These are phyloP conservation scores for Aspergillus mulundensis DNA, from an alignment of 495 filamentous ascomycete genomes.

Conservation along the genomic window DNA sequence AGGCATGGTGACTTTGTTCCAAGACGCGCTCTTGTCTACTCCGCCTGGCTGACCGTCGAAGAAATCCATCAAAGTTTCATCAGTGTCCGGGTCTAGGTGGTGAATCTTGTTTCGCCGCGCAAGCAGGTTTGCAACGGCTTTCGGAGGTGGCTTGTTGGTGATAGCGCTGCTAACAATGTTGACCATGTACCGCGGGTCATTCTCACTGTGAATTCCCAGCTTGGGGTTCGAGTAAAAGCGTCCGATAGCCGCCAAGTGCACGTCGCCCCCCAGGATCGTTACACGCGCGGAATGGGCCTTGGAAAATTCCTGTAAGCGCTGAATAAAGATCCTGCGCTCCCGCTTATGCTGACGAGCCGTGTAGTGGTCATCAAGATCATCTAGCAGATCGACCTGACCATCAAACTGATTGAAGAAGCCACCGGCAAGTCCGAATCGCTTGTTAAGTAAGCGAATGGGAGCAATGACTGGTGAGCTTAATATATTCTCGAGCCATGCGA, in stretches of 20 bases:
- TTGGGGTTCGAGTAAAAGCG: constrained; percentile 70
- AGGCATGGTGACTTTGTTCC: constrained; percentile 87
- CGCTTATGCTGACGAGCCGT: constrained; percentile 87
- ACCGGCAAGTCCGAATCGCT: constrained; percentile 81
- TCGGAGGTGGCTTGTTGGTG: constrained; percentile 90
- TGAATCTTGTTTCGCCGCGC: constrained; percentile 87
- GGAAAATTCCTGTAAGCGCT: constrained; percentile 69
- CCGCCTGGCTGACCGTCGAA: constrained; percentile 81
- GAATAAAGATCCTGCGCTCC: constrained; percentile 71
- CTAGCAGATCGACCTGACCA: constrained; percentile 81
- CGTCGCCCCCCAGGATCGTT: constrained; percentile 79
- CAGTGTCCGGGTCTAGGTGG: constrained; percentile 76
- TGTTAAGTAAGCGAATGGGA: constrained; percentile 83
- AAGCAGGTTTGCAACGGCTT: constrained; percentile 83
- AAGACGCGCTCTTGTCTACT: constrained; percentile 58
- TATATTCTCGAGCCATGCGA: constrained; percentile 92
- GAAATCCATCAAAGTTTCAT: constrained; percentile 82
- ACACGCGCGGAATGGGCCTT: constrained; percentile 70
- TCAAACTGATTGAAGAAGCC: constrained; percentile 91
- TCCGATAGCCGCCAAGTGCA: constrained; percentile 70
- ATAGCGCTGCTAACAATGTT: constrained; percentile 77
- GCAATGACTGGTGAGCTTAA: constrained; percentile 78
- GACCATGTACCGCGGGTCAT: constrained; percentile 69
- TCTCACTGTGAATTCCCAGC: constrained; percentile 53
- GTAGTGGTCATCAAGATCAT: constrained; percentile 95